Conservation (phyloP, 2,329 filamentous ascomycete genomes). For the Sphaerulina musiva region DNA sequence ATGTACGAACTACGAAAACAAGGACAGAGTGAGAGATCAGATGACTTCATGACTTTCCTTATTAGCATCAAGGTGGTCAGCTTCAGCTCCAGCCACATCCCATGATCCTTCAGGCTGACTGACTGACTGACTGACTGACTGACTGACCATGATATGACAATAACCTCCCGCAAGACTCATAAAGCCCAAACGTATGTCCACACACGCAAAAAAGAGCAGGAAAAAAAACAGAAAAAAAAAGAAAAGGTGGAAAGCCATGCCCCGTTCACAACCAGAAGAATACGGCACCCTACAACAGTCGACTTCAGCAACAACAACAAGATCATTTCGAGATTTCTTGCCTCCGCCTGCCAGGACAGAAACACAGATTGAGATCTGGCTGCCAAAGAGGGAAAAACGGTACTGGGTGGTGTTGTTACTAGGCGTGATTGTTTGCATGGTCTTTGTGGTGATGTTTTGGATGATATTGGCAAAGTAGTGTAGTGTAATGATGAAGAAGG, state of each 20-base stretch:
- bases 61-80: no score
- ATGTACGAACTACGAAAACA: no score
- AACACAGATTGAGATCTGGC: slow-evolving; percentile 3
- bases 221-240: not conserved
- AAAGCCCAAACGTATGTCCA: not conserved
- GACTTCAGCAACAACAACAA: not conserved
- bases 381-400: not conserved
- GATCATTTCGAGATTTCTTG: slow-evolving; percentile 3
- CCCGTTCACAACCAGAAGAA: not conserved
- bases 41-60: no score
- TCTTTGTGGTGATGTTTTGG: not conserved
- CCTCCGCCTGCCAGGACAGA: slow-evolving; percentile 7
- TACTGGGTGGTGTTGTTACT: not conserved
- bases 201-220: not conserved
- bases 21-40: no score
- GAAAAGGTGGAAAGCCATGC: not conserved
- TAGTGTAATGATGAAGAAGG: no score
- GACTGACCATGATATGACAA: no score
- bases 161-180: no score
- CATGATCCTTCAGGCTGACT: no score
- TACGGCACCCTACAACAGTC: not conserved
- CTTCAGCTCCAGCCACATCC: no score
- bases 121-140: no score
- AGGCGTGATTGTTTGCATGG: not conserved
- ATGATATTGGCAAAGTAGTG: not conserved